These are phyloP conservation scores for Plasmodium gaboni DNA, from an alignment of 169 alveolate genomes.

Conservation along the genomic window DNA sequence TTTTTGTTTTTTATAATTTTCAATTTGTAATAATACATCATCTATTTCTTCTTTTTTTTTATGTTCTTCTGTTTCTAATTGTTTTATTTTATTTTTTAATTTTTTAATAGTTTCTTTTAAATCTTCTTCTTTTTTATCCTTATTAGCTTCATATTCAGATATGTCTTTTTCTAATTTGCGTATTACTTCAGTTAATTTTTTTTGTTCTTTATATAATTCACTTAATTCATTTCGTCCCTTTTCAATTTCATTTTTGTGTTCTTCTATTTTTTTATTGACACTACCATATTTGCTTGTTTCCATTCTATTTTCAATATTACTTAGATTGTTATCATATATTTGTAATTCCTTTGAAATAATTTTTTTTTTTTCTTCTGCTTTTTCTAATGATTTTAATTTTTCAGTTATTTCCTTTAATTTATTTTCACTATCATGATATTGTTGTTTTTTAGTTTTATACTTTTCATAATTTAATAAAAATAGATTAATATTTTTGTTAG, in stretches of 20 bases:
- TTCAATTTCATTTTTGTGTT: slow-evolving; percentile 54
- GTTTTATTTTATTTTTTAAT: slow-evolving; percentile 78
- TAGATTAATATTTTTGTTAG: slow-evolving; percentile 80
- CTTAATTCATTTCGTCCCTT: slow-evolving; percentile 64
- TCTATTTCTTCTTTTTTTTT: slow-evolving; percentile 77
- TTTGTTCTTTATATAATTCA: slow-evolving; percentile 79
- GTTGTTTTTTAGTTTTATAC: slow-evolving; percentile 65
- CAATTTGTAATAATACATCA: slow-evolving; percentile 78
- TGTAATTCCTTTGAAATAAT: slow-evolving; percentile 63
- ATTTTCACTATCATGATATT: slow-evolving; percentile 51
- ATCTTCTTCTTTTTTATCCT: slow-evolving; percentile 79
- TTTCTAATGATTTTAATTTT: slow-evolving; percentile 65
- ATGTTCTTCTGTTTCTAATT: slow-evolving; percentile 78
- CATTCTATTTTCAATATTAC: slow-evolving; percentile 77
- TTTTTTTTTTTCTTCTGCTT: slow-evolving; percentile 77
- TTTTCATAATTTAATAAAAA: slow-evolving; percentile 75
- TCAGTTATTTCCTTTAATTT: slow-evolving; percentile 57
- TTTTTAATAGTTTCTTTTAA: slow-evolving; percentile 68
- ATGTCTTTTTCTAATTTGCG: slow-evolving; percentile 79
- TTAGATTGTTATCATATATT: slow-evolving; percentile 65
- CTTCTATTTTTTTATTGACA: slow-evolving; percentile 52
- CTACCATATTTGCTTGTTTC: slow-evolving; percentile 77
- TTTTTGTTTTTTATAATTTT: slow-evolving; percentile 65
- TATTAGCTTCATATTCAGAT: slow-evolving; percentile 78
- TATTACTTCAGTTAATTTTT: slow-evolving; percentile 79